Evolutionary conservation across 2,329 filamentous ascomycete species (phyloP), one percentile per base, ranked within the genome.

Genomic region (Cladosporium cucumerinum): DNA sequence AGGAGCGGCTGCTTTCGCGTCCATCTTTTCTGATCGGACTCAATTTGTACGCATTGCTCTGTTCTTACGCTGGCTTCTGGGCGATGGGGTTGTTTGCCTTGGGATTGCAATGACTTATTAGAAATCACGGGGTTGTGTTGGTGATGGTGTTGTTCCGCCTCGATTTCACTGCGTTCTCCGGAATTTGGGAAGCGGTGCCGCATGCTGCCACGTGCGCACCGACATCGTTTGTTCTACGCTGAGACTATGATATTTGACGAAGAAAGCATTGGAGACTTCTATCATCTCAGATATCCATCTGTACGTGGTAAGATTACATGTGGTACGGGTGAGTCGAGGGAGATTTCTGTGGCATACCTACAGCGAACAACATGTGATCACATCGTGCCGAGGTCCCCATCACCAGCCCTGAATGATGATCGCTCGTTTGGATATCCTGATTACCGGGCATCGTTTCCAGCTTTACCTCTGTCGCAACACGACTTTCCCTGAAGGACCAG

Each of bases 1-100:
- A 21, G 49, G 60, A 21, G 60, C 49, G 18, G 60, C 60, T n/a
- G 60, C 23, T 62, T 62, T 62, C 30, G 60, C 60, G 49, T 62
- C 60, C 60, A 62, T 62, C 16, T 11, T 62, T 55, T 12, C 18
- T n/a, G 51, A 54, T 54, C 3, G 25, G 26, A 32, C 51, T 54
- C 18, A 54, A 32, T n/a, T 30, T n/a, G 6, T 23, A 28, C 26
- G 18, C 51, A 54, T 54, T 18, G 26, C 51, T 54, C 26, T 54
- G 8, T 21, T 21, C 8, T 8, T 16, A 12, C 16, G 26, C 51
- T 54, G 25, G 10, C 6, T 32, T n/a, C 2, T 54, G 26, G 25
- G 7, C 39, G n/a, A 46, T 8, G 23, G n/a, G 7, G 2, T 46
- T 8, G 7, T 21, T 46, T 2, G 39, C 39, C 4, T 11, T 4